These are phyloP conservation scores for Exutisphaerella laricina DNA, from an alignment of 2,329 filamentous ascomycete genomes.

Conservation along the genomic window DNA sequence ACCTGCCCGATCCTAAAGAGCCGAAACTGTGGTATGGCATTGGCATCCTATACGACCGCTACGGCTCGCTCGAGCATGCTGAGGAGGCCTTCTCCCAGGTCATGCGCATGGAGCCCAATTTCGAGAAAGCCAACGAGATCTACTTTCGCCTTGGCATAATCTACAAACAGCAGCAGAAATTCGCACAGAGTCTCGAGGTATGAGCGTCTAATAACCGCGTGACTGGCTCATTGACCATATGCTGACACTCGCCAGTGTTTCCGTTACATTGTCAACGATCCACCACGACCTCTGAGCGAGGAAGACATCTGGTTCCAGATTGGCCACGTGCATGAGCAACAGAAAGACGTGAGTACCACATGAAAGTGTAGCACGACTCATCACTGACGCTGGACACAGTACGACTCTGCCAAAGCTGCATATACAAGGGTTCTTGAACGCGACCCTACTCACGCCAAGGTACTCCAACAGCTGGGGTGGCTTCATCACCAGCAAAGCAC, in stretches of 20 bases:
- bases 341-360: slow-evolving; percentile 76
- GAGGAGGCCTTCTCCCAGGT: slow-evolving; percentile 98
- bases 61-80: slow-evolving; percentile 92
- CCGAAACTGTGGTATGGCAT: slow-evolving; percentile 99
- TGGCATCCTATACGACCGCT: slow-evolving; percentile 92
- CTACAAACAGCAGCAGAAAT: slow-evolving; percentile 98
- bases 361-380: background rate
- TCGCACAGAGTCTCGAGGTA: slow-evolving; percentile 84
- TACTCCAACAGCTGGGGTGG: slow-evolving; percentile 96
- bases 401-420: slow-evolving; percentile 84
- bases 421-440: slow-evolving; percentile 91
- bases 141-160: slow-evolving; percentile 99
- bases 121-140: slow-evolving; percentile 98
- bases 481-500: slow-evolving; percentile 93
- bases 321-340: slow-evolving; percentile 95
- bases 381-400: slow-evolving; percentile 52
- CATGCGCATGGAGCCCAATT: slow-evolving; percentile 96
- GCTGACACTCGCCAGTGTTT: slow-evolving; percentile 66
- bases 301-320: slow-evolving; percentile 99
- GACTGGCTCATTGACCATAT: slow-evolving; percentile 1
- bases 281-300: slow-evolving; percentile 85
- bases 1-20: slow-evolving; percentile 92
- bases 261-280: slow-evolving; percentile 92
- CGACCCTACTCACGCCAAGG: slow-evolving; percentile 94
- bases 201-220: slow-evolving; percentile 11